Percentiles rank a stretch among this genome's conserved stretches.
phyloP scores from a whole-genome alignment of 2,329 filamentous ascomycete genomes.

The Colletotrichum tamarilloi region DNA sequence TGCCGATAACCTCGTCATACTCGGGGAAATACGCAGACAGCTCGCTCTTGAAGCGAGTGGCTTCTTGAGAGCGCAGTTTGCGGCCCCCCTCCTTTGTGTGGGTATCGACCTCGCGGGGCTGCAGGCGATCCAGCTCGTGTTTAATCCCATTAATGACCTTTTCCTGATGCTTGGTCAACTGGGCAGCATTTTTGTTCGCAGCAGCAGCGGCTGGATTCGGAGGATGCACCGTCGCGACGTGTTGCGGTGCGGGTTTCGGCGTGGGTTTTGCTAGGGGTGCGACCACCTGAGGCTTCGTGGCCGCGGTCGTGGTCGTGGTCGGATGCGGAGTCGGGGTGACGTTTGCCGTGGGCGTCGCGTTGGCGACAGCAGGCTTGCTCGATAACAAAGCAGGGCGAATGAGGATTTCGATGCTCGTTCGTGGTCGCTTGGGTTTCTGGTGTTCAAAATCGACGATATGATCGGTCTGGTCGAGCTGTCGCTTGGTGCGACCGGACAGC shows the following conservation, averaged over 20 bases:
- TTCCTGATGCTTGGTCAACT: constrained; percentile 62
- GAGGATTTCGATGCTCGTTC: constrained; percentile 65
- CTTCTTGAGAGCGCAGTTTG: constrained; percentile 88
- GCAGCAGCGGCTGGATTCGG: constrained; percentile 37
- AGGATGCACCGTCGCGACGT: constrained; percentile 34
- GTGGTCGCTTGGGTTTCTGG: constrained; percentile 59
- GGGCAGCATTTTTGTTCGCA: constrained; percentile 38
- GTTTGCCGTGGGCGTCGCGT: constrained; percentile 24
- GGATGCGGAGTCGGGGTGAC: constrained; percentile 31
- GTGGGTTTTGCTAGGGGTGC: constrained; percentile 23
- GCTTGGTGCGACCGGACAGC: constrained; percentile 57
- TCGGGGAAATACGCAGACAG: constrained; percentile 91
- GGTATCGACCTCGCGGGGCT: constrained; percentile 55
- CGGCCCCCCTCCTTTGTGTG: constrained; percentile 71
- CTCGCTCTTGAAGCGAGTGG: constrained; percentile 89
- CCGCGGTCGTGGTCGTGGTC: constrained; percentile 26
- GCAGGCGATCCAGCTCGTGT: constrained; percentile 69
- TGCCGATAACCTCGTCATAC: constrained; percentile 93
- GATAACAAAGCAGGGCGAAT: constrained; percentile 37
- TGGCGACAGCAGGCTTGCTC: constrained; percentile 38
- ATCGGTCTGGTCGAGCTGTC: constrained; percentile 57
- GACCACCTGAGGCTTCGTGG: constrained; percentile 27
- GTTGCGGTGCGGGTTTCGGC: constrained; percentile 12
- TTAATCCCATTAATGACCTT: constrained; percentile 72
- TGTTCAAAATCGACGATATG: constrained; percentile 53